Conservation (phyloP, 1,284 basidiomycete genomes). For the Lignosus rhinocerotis region DNA sequence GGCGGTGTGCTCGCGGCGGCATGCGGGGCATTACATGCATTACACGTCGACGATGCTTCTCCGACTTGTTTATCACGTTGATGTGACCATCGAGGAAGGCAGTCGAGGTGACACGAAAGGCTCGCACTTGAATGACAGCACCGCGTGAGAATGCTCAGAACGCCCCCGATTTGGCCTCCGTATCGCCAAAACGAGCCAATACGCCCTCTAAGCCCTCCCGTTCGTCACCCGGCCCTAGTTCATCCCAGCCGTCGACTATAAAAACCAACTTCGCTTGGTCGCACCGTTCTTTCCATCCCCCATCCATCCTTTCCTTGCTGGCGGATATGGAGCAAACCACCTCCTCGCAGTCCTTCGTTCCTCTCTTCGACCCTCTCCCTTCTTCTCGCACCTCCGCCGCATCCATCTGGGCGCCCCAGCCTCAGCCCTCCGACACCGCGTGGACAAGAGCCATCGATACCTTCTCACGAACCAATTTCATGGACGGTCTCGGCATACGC, state of each 20-base stretch:
- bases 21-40: conserved; percentile 6
- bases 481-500: conserved; percentile 15
- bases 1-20: conserved; percentile 10
- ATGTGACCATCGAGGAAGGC: conserved; percentile 24
- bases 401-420: conserved; percentile 79
- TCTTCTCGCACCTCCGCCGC: conserved; percentile 33
- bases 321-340: conserved; percentile 29
- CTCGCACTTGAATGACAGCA: conserved; percentile 16
- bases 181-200: conserved; percentile 21
- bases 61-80: conserved; percentile 18
- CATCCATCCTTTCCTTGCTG: conserved; percentile 19
- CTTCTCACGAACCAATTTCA: conserved; percentile 52
- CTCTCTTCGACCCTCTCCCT: conserved; percentile 31
- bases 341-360: conserved; percentile 28
- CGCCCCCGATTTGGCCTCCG: conserved; percentile 18
- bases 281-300: conserved; percentile 20
- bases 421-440: conserved; percentile 59
- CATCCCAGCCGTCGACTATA: conserved; percentile 22
- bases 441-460: conserved; percentile 67
- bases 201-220: conserved; percentile 8
- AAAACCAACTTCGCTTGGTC: conserved; percentile 23
- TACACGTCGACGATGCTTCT: conserved; percentile 2
- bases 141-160: conserved; percentile 22
- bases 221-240: conserved; percentile 15
- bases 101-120: conserved; percentile 8